A percentile compares a stretch with the other conserved stretches of the same genome.
Evolutionary conservation across 768 basidiomycete species (phyloP).

Genomic region (Russula abietina): DNA sequence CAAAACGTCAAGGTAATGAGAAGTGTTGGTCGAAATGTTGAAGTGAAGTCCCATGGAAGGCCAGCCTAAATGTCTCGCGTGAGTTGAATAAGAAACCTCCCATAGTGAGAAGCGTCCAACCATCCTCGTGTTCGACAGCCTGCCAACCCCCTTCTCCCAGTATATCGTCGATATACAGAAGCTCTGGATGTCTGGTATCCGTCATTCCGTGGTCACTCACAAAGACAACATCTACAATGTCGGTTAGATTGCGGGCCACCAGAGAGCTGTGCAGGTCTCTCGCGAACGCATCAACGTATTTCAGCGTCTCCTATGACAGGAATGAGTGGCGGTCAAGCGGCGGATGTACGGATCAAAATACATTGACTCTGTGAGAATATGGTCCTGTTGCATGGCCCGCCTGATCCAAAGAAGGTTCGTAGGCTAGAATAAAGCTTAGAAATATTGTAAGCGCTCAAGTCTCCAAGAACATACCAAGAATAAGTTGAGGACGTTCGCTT

Average conservation of each 20-base stretch:
- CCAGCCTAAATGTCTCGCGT: slow-evolving; percentile 50
- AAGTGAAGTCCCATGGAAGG: slow-evolving; percentile 86
- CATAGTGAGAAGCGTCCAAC: slow-evolving; percentile 26
- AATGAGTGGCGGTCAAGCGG: neutral
- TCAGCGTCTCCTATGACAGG: slow-evolving; percentile 50
- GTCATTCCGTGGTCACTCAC: slow-evolving; percentile 93
- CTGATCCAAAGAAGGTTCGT: slow-evolving; percentile 83
- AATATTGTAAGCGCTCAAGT: slow-evolving; percentile 7
- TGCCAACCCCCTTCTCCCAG: slow-evolving; percentile 57
- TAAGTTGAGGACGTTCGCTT: slow-evolving; percentile 66
- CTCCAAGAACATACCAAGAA: slow-evolving; percentile 48
- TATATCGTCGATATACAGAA: slow-evolving; percentile 77
- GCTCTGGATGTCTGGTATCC: slow-evolving; percentile 72
- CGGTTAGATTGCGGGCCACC: slow-evolving; percentile 63
- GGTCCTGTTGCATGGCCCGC: slow-evolving; percentile 73
- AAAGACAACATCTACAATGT: slow-evolving; percentile 83
- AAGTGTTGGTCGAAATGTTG: slow-evolving; percentile 47
- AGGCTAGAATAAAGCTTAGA: slow-evolving; percentile 41
- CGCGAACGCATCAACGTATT: slow-evolving; percentile 67
- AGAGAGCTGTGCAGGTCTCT: slow-evolving; percentile 59
- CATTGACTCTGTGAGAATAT: slow-evolving; percentile 62
- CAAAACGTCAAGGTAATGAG: slow-evolving; percentile 51
- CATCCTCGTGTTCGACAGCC: slow-evolving; percentile 68
- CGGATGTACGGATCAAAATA: slow-evolving; percentile 33
- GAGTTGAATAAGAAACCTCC: neutral